Conservation (phyloP, 139 green algal species). For the Ostreobium quekettii region DNA sequence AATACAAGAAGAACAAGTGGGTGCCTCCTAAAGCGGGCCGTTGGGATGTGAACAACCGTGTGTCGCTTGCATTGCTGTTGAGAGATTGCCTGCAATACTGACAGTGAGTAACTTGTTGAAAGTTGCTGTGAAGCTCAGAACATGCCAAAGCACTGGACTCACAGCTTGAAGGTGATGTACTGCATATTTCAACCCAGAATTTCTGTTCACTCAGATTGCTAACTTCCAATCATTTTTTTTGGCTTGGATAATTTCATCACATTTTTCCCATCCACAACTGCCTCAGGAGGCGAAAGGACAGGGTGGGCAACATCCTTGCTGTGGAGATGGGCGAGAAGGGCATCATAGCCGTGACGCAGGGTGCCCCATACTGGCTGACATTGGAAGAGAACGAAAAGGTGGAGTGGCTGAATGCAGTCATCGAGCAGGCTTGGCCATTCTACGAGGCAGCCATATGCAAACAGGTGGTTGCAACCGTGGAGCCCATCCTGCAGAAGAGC, state of each 20-base stretch:
- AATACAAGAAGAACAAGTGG: constrained; percentile 13
- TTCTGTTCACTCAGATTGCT: too few relatives aligned
- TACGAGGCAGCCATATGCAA: constrained; percentile 19
- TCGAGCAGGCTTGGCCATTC: constrained; percentile 13
- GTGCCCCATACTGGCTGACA: constrained; percentile 5
- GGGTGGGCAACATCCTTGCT: not conserved
- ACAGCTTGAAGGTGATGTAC: too few relatives aligned
- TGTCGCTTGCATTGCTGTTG: too few relatives aligned
- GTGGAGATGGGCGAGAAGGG: not conserved
- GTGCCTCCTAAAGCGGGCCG: not conserved
- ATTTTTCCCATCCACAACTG: too few relatives aligned
- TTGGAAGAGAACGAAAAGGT: not conserved
- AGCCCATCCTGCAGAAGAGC: constrained; percentile 10
- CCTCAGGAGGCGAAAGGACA: not conserved
- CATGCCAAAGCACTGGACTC: too few relatives aligned
- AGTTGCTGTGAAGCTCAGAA: too few relatives aligned
- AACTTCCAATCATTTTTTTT: too few relatives aligned
- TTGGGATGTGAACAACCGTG: not conserved
- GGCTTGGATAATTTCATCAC: too few relatives aligned
- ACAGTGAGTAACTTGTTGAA: too few relatives aligned
- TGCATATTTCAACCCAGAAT: too few relatives aligned
- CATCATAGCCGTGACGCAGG: not conserved
- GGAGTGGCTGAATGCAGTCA: not conserved
- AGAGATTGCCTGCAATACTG: too few relatives aligned
- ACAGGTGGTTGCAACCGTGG: constrained; percentile 11